Percentiles rank a stretch among this genome's conserved stretches.
Conservation (phyloP, 176 grass and related monocot species). For the Bolboschoenus planiculmis region DNA sequence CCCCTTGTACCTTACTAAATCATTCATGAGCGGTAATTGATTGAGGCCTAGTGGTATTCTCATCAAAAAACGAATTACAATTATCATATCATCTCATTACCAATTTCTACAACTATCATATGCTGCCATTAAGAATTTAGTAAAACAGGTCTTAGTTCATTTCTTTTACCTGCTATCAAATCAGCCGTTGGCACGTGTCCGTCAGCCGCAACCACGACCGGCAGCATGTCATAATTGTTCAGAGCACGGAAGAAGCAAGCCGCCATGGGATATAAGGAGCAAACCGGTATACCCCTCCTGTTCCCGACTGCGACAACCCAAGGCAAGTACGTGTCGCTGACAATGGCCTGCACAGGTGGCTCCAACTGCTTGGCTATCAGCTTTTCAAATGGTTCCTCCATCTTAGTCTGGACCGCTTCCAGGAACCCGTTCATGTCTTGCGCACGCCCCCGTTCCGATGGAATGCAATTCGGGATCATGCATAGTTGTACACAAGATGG, state of each 20-base stretch:
- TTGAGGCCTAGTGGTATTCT: too few species aligned
- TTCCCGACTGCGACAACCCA: slow-evolving; percentile 25
- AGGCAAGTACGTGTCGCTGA: slow-evolving; percentile 22
- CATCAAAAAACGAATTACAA: too few species aligned
- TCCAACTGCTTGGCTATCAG: slow-evolving; percentile 24
- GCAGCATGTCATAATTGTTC: slow-evolving; percentile 19
- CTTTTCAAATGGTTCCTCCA: slow-evolving; percentile 33
- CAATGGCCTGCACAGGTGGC: neutral
- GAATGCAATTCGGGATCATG: slow-evolving; percentile 44
- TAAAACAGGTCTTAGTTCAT: neutral
- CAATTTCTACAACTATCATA: too few species aligned
- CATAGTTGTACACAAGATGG: slow-evolving; percentile 11
- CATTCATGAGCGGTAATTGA: too few species aligned
- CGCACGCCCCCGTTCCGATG: slow-evolving; percentile 45
- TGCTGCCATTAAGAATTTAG: neutral
- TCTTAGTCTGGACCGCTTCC: slow-evolving; percentile 32
- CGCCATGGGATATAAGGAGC: slow-evolving; percentile 33
- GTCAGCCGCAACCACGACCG: neutral
- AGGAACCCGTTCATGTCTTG: slow-evolving; percentile 35
- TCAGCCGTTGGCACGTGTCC: neutral
- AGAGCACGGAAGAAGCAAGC: slow-evolving; percentile 28
- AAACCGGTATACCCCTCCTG: slow-evolving; percentile 24
- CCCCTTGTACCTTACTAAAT: too few species aligned
- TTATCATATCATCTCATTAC: too few species aligned
- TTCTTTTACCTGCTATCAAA: neutral